phyloP scores from a whole-genome alignment of 139 green algal genomes.

The Pleodorina starrii region DNA sequence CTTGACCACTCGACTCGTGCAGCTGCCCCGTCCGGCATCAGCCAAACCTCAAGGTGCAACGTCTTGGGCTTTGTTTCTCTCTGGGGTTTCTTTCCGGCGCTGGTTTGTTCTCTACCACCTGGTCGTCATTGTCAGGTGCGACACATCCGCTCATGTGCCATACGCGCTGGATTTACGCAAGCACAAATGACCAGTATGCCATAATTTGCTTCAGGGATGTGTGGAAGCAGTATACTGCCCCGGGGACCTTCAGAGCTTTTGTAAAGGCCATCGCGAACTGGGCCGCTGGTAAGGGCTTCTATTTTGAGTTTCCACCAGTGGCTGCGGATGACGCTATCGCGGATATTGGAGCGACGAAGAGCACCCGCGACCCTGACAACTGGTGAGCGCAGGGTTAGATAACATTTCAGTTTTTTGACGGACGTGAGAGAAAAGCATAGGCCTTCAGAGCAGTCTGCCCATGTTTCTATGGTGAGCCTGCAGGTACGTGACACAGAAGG shows the following conservation, averaged over 20 bases:
- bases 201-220: slow-evolving; percentile 71
- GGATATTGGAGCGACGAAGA: slow-evolving; percentile 13
- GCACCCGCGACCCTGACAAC: slow-evolving; percentile 45
- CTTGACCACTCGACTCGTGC: slow-evolving; percentile 29
- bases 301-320: slow-evolving; percentile 61
- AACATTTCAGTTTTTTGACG: too few species aligned
- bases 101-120: slow-evolving; percentile 50
- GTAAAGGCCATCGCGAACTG: slow-evolving; percentile 54
- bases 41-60: slow-evolving; percentile 36
- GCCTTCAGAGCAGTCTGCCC: too few species aligned
- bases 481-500: slow-evolving; percentile 82
- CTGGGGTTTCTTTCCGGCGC: slow-evolving; percentile 1
- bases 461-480: too few species aligned
- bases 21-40: slow-evolving; percentile 63
- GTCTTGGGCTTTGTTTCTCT: slow-evolving; percentile 5
- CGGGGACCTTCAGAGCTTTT: slow-evolving; percentile 78
- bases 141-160: not conserved
- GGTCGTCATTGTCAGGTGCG: slow-evolving; percentile 59
- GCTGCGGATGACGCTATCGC: not conserved
- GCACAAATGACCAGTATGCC: too few species aligned
- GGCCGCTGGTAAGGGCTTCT: slow-evolving; percentile 65
- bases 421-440: too few species aligned
- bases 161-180: too few species aligned
- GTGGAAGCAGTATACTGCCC: slow-evolving; percentile 74
- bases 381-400: too few species aligned